Percentiles rank a stretch among this genome's conserved stretches.
Evolutionary conservation across 305 asterid species (phyloP).

Genomic region (Solanum hybrid): DNA sequence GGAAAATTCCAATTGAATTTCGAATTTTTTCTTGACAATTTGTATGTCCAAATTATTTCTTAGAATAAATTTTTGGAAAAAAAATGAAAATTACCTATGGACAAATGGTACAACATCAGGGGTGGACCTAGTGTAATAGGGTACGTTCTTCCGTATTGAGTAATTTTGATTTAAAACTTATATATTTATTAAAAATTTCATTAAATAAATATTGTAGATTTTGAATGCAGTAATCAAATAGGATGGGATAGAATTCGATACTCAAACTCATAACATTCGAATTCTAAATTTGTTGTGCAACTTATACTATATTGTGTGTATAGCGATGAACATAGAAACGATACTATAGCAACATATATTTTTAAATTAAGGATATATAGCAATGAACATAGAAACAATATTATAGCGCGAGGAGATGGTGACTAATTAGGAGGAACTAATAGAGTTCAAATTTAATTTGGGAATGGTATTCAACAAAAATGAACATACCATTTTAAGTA

Average conservation of each 20-base stretch:
- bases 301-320: neutral
- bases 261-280: neutral
- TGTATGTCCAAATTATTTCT: neutral
- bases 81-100: neutral
- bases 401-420: no score
- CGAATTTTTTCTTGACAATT: neutral
- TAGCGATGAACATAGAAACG: neutral
- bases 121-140: neutral
- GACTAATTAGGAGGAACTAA: no score
- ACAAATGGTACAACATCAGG: neutral
- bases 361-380: no score
- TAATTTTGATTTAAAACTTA: neutral
- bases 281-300: neutral
- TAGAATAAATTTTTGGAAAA: neutral
- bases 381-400: no score
- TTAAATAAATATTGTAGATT: neutral
- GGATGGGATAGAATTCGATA: neutral
- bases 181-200: neutral
- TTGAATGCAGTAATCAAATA: neutral
- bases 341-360: neutral
- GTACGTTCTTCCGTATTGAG: neutral
- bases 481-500: no score
- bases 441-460: no score
- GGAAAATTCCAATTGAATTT: neutral
- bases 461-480: no score